Conservation (phyloP, 176 grass and related monocot genomes). For the Phoenix dactylifera region DNA sequence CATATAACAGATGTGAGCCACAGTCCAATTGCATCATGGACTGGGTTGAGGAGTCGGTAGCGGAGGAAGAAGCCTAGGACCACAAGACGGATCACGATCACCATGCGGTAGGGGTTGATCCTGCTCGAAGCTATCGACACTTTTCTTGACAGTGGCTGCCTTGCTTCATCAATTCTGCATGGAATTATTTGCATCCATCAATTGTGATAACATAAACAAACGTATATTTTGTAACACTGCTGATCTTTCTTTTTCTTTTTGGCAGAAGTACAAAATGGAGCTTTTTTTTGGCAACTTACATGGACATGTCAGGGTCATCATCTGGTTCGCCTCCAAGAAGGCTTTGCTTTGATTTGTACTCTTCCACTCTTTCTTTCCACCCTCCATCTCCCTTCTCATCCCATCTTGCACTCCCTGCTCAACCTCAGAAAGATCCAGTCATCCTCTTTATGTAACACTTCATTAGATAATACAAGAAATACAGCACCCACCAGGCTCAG, state of each 20-base stretch:
- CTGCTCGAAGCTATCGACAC: conserved; percentile 95
- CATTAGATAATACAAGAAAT: too few relatives aligned
- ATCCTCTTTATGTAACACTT: too few relatives aligned
- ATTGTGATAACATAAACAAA: too few relatives aligned
- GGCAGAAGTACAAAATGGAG: too few relatives aligned
- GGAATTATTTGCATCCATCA: too few relatives aligned
- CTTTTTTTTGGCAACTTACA: conserved; percentile 23
- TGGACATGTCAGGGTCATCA: conserved; percentile 75
- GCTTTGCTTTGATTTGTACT: conserved; percentile 93
- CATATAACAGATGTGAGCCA: conserved; percentile 8
- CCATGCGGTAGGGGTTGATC: conserved; percentile 44
- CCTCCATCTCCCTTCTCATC: conserved; percentile 75
- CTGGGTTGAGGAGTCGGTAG: conserved; percentile 11
- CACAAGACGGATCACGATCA: conserved; percentile 9
- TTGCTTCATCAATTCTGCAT: conserved; percentile 73
- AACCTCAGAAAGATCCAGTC: background rate
- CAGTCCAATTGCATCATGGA: conserved; percentile 8
- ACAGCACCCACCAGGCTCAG: conserved; percentile 53
- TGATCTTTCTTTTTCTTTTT: too few relatives aligned
- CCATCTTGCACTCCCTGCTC: conserved; percentile 67
- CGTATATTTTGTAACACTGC: too few relatives aligned
- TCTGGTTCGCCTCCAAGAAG: conserved; percentile 55
- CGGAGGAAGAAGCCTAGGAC: conserved; percentile 12
- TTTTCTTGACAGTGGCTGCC: conserved; percentile 90
- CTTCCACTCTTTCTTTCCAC: conserved; percentile 99